Evolutionary conservation across 768 basidiomycete genomes (phyloP).

Genomic region (Pulveroboletus frians): DNA sequence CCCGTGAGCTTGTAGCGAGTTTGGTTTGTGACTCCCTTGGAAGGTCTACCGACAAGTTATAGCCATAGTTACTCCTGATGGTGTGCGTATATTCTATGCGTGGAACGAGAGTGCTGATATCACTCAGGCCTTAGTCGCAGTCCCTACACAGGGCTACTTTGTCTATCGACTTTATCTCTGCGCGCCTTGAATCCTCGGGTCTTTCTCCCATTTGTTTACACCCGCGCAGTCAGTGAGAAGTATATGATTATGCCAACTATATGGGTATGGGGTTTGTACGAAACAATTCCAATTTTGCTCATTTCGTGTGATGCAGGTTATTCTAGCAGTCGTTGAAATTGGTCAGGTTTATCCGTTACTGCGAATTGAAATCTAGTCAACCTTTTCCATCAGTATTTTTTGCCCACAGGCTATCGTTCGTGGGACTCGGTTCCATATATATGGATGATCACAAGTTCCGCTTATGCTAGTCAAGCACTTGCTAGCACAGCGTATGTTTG

Average conservation of each 20-base stretch:
- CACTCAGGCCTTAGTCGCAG: too few species aligned
- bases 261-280: constrained; percentile 4
- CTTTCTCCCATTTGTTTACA: background rate
- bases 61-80: too few species aligned
- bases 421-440: background rate
- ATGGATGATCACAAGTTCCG: background rate
- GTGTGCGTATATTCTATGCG: too few species aligned
- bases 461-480: background rate
- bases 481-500: too few species aligned
- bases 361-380: too few species aligned
- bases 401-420: background rate
- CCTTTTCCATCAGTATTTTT: background rate
- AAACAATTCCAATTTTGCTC: background rate
- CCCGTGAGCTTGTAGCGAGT: too few species aligned
- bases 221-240: constrained; percentile 3
- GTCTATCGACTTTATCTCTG: background rate
- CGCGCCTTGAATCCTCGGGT: background rate
- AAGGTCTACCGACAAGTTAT: too few species aligned
- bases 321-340: background rate
- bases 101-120: too few species aligned
- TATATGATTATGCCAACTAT: constrained; percentile 2
- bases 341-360: too few species aligned
- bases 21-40: too few species aligned
- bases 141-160: too few species aligned
- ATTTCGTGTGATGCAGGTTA: background rate